These are phyloP conservation scores for Trifolium dubium DNA, from an alignment of 306 rosid genomes.

Conservation along the genomic window DNA sequence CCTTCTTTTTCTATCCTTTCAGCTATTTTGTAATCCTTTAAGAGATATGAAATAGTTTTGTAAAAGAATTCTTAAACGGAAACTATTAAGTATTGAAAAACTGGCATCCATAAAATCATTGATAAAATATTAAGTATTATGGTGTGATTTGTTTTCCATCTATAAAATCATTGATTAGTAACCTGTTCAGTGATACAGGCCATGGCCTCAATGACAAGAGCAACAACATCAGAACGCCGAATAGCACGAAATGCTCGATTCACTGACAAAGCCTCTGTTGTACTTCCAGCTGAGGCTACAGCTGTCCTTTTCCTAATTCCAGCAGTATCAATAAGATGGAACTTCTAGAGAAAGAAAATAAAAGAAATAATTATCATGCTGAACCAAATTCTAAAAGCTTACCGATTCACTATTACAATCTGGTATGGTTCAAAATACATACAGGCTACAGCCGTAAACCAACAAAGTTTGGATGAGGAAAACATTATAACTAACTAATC, in stretches of 20 bases:
- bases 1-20: slow-evolving; percentile 95
- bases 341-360: slow-evolving; percentile 65
- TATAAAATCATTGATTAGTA: slow-evolving; percentile 20
- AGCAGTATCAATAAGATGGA: slow-evolving; percentile 90
- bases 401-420: slow-evolving; percentile 17
- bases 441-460: slow-evolving; percentile 34
- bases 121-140: no score
- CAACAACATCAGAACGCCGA: slow-evolving; percentile 89
- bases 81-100: slow-evolving; percentile 8
- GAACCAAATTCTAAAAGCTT: slow-evolving; percentile 12
- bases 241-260: slow-evolving; percentile 97
- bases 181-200: slow-evolving; percentile 97
- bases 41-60: slow-evolving; percentile 38
- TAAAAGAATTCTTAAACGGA: neutral
- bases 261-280: slow-evolving; percentile 88
- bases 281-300: slow-evolving; percentile 79
- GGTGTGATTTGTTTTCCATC: neutral
- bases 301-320: slow-evolving; percentile 91
- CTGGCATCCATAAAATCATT: slow-evolving; percentile 24
- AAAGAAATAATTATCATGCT: slow-evolving; percentile 15
- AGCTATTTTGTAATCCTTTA: slow-evolving; percentile 89
- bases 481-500: slow-evolving; percentile 31
- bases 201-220: slow-evolving; percentile 96
- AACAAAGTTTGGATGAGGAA: slow-evolving; percentile 29
- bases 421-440: slow-evolving; percentile 7